Percentiles rank a stretch among this genome's conserved stretches.
Conservation (phyloP, 2,329 filamentous ascomycete species). For the Aspergillus neotritici region DNA sequence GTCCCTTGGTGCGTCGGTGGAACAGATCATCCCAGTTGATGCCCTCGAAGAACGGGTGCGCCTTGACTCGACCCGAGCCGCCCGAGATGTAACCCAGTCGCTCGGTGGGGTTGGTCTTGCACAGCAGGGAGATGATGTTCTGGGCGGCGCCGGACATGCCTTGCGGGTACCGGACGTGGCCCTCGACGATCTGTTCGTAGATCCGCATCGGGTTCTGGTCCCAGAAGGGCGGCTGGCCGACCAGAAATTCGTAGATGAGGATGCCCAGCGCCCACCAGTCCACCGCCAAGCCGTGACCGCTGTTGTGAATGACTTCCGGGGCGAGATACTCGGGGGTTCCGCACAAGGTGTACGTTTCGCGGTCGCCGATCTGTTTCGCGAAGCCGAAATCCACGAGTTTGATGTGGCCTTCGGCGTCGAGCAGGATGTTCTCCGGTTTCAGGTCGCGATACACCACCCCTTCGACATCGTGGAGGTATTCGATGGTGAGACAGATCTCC, state of each 20-base stretch:
- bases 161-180: slow-evolving; percentile 55
- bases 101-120: slow-evolving; percentile 59
- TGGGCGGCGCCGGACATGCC: slow-evolving; percentile 55
- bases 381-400: slow-evolving; percentile 65
- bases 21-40: slow-evolving; percentile 61
- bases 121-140: slow-evolving; percentile 57
- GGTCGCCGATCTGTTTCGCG: slow-evolving; percentile 55
- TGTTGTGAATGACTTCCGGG: slow-evolving; percentile 62
- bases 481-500: slow-evolving; percentile 60
- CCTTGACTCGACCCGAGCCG: slow-evolving; percentile 54
- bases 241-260: slow-evolving; percentile 61
- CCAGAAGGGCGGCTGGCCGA: slow-evolving; percentile 64
- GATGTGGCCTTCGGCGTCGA: slow-evolving; percentile 60
- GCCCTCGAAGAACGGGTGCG: slow-evolving; percentile 57
- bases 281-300: slow-evolving; percentile 58
- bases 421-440: slow-evolving; percentile 62
- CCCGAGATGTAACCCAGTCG: slow-evolving; percentile 59
- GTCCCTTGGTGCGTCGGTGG: slow-evolving; percentile 54
- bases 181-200: slow-evolving; percentile 63
- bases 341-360: slow-evolving; percentile 61
- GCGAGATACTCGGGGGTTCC: slow-evolving; percentile 64
- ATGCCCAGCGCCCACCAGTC: slow-evolving; percentile 67
- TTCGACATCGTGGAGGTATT: slow-evolving; percentile 58
- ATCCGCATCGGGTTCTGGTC: slow-evolving; percentile 65
- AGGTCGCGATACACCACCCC: slow-evolving; percentile 62